Conservation (phyloP, 202 grass and related monocot genomes). For the Setaria italica region DNA sequence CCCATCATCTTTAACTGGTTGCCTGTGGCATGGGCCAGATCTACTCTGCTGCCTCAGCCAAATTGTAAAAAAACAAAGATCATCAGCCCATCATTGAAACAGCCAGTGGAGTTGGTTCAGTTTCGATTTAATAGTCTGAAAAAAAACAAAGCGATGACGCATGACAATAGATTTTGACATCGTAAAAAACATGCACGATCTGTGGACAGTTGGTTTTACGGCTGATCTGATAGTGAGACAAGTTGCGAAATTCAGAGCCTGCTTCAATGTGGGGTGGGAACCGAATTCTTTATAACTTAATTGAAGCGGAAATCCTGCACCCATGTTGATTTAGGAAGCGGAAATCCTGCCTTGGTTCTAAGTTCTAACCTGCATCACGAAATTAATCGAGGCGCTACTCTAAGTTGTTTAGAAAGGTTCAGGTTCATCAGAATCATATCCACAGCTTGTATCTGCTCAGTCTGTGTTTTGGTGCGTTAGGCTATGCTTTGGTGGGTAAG, state of each 20-base stretch:
- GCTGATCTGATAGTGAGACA: background rate
- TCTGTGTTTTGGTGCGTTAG: conserved; percentile 8
- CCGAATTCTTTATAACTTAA: background rate
- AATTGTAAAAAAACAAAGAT: too few relatives aligned
- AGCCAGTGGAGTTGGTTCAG: conserved; percentile 6
- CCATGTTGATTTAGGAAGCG: background rate
- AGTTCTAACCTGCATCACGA: conserved; percentile 6
- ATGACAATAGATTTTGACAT: background rate
- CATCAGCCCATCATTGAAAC: too few relatives aligned
- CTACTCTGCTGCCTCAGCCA: background rate
- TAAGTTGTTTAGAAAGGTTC: conserved; percentile 20
- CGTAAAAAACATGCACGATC: background rate
- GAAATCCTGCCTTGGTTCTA: background rate
- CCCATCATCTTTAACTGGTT: conserved; percentile 36
- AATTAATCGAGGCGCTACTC: background rate
- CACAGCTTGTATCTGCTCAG: background rate
- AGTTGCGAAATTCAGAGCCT: background rate
- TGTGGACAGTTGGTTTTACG: background rate
- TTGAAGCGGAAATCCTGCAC: background rate
- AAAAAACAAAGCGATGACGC: background rate
- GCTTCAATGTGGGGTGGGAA: too few relatives aligned
- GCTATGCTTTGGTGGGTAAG: conserved; percentile 19
- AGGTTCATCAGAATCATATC: background rate
- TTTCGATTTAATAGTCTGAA: conserved; percentile 1
- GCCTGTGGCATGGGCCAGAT: conserved; percentile 10